phyloP scores from a whole-genome alignment of 1,284 basidiomycete genomes.

The Microstroma glucosiphilum region DNA sequence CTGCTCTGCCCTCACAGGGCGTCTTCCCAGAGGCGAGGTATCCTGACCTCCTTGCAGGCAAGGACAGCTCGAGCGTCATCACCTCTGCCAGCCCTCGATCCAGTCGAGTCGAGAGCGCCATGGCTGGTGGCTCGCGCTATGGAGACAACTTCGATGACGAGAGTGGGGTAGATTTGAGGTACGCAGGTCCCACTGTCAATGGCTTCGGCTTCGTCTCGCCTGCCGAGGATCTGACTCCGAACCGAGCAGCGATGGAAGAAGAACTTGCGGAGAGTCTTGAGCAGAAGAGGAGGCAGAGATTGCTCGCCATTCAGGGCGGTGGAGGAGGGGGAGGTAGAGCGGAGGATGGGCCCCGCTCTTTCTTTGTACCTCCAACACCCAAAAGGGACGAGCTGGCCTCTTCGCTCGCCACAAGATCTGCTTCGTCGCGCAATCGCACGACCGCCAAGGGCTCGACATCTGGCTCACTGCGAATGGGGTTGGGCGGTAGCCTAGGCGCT shows the following conservation, averaged over 20 bases:
- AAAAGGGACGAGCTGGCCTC: constrained; percentile 7
- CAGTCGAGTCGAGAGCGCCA: constrained; percentile 38
- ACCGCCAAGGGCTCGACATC: not conserved
- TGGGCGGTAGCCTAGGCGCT: constrained; percentile 9
- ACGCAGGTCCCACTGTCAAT: constrained; percentile 24
- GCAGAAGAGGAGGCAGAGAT: not conserved
- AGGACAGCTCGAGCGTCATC: constrained; percentile 16
- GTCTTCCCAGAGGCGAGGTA: not conserved
- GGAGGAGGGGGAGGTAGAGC: not conserved
- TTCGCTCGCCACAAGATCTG: constrained; percentile 5
- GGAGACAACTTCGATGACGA: not conserved
- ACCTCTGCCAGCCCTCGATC: constrained; percentile 27
- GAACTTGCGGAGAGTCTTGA: constrained; percentile 1
- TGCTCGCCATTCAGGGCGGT: not conserved
- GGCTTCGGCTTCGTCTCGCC: constrained; percentile 41
- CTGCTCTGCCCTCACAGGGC: constrained; percentile 2
- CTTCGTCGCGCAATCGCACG: not conserved
- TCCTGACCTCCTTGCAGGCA: constrained; percentile 6
- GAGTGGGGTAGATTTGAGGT: no score
- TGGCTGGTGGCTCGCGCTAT: constrained; percentile 11
- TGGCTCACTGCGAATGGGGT: not conserved
- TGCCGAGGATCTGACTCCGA: constrained; percentile 16
- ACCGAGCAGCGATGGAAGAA: constrained; percentile 9
- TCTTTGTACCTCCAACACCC: constrained; percentile 11
- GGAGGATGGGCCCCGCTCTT: not conserved